Conservation (phyloP, 257 asterid genomes). For the Osmanthus fragrans region DNA sequence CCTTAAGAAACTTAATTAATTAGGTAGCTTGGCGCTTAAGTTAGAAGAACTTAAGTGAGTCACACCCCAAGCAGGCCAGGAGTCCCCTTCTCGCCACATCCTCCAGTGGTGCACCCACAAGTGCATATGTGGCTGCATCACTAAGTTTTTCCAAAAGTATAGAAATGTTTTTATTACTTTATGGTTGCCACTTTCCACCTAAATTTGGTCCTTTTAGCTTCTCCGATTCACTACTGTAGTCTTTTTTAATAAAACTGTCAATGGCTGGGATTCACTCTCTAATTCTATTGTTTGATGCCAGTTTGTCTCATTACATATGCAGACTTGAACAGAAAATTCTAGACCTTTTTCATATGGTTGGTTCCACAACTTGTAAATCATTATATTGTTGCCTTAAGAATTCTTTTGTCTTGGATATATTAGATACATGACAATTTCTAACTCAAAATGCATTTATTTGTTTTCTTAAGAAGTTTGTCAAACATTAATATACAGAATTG, state of each 20-base stretch:
- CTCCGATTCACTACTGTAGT: background rate
- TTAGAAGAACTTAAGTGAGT: too few relatives aligned
- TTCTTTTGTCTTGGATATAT: background rate
- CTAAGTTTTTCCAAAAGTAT: background rate
- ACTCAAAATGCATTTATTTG: background rate
- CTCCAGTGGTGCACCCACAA: too few relatives aligned
- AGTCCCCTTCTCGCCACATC: too few relatives aligned
- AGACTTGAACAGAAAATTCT: background rate
- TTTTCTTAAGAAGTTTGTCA: background rate
- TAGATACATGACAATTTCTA: background rate
- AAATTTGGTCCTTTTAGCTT: background rate
- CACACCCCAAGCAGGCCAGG: too few relatives aligned
- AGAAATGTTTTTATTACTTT: background rate
- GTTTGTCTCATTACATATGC: background rate
- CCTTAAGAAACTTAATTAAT: too few relatives aligned
- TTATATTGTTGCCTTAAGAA: background rate
- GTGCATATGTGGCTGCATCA: background rate
- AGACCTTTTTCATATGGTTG: background rate
- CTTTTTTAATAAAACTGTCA: background rate
- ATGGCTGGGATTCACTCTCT: background rate
- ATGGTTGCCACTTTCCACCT: background rate
- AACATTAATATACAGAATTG: background rate
- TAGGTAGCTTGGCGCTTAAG: too few relatives aligned
- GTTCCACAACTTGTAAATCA: background rate
- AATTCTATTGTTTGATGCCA: background rate